phyloP scores from a whole-genome alignment of 2,329 filamentous ascomycete genomes.

The Scolecobasidium constrictum region DNA sequence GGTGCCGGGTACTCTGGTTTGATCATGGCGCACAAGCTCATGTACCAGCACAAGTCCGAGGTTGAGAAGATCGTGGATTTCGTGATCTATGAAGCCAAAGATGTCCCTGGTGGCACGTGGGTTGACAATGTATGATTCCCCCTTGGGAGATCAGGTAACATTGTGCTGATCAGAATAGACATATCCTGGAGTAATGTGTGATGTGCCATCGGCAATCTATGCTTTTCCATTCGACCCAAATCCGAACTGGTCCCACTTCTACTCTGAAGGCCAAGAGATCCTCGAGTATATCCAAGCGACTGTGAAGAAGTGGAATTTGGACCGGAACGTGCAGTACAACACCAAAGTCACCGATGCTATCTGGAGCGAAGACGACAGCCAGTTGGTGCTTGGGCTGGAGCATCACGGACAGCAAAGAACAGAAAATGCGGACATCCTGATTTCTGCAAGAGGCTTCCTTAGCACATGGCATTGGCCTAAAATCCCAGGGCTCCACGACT shows the following conservation, averaged over 20 bases:
- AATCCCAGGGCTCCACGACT: neutral
- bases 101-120: slow-evolving; percentile 6
- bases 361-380: neutral
- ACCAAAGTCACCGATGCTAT: neutral
- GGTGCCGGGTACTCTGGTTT: slow-evolving; percentile 2
- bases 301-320: slow-evolving; percentile 1
- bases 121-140: neutral
- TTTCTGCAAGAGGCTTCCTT: neutral
- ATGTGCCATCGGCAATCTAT: neutral
- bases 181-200: neutral
- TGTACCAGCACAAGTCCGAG: neutral
- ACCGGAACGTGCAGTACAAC: neutral
- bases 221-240: slow-evolving; percentile 2
- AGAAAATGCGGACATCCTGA: neutral
- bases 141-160: neutral
- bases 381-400: neutral
- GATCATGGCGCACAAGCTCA: slow-evolving; percentile 1
- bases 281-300: neutral
- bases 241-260: neutral
- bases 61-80: neutral
- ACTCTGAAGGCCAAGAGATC: neutral
- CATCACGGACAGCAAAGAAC: neutral
- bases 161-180: neutral
- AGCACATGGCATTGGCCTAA: neutral
- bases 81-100: slow-evolving; percentile 4